phyloP scores from a whole-genome alignment of 257 asterid genomes.

The Salvia rosmarinus region DNA sequence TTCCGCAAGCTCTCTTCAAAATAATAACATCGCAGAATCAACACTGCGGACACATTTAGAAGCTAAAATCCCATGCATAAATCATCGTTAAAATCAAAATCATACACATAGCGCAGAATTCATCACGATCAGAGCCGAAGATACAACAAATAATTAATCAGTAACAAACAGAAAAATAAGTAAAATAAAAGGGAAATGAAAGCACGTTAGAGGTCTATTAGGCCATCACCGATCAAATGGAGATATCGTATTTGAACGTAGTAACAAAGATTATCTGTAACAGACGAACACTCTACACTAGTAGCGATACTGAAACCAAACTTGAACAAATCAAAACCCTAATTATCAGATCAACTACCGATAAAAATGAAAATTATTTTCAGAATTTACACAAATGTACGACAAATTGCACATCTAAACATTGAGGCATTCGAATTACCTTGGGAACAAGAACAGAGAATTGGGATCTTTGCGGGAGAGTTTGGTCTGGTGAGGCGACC shows the following conservation, averaged over 20 bases:
- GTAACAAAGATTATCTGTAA: background rate
- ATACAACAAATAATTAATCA: background rate
- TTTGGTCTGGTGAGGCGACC: slow-evolving; percentile 22
- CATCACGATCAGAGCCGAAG: slow-evolving; percentile 1
- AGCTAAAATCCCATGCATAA: slow-evolving; percentile 27
- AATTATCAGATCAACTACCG: slow-evolving; percentile 31
- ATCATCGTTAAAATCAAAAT: slow-evolving; percentile 42
- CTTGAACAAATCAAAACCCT: slow-evolving; percentile 33
- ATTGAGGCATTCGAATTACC: slow-evolving; percentile 36
- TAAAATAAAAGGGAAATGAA: background rate
- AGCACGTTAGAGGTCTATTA: slow-evolving; percentile 7
- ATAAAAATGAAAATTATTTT: background rate
- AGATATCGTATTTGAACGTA: background rate
- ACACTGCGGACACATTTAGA: background rate
- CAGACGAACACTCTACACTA: background rate
- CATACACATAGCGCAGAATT: slow-evolving; percentile 19
- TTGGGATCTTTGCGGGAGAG: slow-evolving; percentile 26
- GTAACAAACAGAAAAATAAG: background rate
- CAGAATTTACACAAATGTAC: background rate
- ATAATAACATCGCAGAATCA: slow-evolving; percentile 3
- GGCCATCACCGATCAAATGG: background rate
- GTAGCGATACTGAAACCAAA: background rate
- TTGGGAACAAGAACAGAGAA: slow-evolving; percentile 24
- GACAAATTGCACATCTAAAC: background rate
- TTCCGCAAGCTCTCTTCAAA: background rate